A percentile compares a stretch with the other conserved stretches of the same genome.
phyloP scores from a whole-genome alignment of 2,329 filamentous ascomycete genomes.

The Microsporum audouinii region DNA sequence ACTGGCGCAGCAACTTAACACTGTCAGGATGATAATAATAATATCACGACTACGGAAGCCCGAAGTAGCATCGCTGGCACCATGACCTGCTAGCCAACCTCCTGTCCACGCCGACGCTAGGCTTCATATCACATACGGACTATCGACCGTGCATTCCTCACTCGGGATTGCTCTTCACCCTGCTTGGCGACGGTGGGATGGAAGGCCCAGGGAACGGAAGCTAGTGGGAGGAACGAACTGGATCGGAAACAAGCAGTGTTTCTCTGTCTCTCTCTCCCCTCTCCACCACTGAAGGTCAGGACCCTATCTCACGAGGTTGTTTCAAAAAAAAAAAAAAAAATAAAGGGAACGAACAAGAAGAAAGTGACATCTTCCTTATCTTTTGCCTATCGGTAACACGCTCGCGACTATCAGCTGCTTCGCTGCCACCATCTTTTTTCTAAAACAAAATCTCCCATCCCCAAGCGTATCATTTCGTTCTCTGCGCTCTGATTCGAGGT shows the following conservation, averaged over 20 bases:
- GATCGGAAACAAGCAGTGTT: not conserved
- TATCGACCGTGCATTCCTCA: not conserved
- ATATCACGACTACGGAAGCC: not conserved
- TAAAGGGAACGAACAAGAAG: not conserved
- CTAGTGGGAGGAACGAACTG: not conserved
- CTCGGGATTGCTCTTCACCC: not conserved
- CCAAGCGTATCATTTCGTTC: not conserved
- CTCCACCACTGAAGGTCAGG: too few species aligned
- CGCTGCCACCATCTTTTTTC: not conserved
- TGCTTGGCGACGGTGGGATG: not conserved
- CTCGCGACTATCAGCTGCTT: not conserved
- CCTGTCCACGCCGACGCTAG: slow-evolving; percentile 1
- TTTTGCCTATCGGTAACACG: not conserved
- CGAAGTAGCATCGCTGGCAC: not conserved
- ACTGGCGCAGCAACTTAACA: not conserved
- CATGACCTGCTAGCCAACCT: not conserved
- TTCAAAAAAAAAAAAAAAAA: not conserved
- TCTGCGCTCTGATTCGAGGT: not conserved
- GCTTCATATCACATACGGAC: not conserved
- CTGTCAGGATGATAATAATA: not conserved
- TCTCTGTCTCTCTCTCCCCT: too few species aligned
- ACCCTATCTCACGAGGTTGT: not conserved
- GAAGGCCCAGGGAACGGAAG: not conserved
- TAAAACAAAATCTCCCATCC: not conserved
- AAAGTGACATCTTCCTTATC: not conserved